Conservation (phyloP, 2,329 filamentous ascomycete genomes). For the Fonsecaea erecta region DNA sequence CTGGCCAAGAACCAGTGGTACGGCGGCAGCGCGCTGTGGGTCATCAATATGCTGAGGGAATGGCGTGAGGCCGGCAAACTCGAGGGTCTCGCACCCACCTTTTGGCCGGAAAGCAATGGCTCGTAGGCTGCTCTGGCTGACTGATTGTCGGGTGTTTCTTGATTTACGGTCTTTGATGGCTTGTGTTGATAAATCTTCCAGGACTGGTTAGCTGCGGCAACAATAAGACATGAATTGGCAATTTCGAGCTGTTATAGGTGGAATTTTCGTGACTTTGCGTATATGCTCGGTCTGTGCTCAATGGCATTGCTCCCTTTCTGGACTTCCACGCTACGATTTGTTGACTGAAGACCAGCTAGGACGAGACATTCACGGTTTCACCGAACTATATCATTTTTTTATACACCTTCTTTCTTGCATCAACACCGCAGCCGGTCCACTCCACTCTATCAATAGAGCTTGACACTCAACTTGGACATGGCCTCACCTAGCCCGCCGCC, state of each 20-base stretch:
- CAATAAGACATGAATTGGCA: not conserved
- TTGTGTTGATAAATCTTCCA: not conserved
- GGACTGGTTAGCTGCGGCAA: not conserved
- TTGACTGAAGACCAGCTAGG: too few species aligned
- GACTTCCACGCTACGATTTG: too few species aligned
- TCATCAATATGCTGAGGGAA: not conserved
- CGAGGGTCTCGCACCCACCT: not conserved
- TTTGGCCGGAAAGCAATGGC: not conserved
- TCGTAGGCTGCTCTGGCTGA: not conserved
- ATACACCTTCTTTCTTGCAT: too few species aligned
- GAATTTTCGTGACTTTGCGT: too few species aligned
- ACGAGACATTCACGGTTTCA: too few species aligned
- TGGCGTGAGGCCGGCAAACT: not conserved
- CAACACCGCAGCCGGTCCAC: not conserved
- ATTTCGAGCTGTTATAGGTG: too few species aligned
- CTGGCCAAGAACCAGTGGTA: not conserved
- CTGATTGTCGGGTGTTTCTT: not conserved
- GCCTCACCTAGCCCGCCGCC: not conserved
- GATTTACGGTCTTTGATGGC: not conserved
- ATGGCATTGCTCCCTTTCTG: too few species aligned
- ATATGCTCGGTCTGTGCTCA: too few species aligned
- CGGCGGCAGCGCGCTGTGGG: not conserved
- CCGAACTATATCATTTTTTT: too few species aligned
- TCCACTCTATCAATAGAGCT: not conserved
- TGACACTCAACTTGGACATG: not conserved